These are phyloP conservation scores for Citeromyces nyonsensis DNA, from an alignment of 805 yeast species.

Conservation along the genomic window DNA sequence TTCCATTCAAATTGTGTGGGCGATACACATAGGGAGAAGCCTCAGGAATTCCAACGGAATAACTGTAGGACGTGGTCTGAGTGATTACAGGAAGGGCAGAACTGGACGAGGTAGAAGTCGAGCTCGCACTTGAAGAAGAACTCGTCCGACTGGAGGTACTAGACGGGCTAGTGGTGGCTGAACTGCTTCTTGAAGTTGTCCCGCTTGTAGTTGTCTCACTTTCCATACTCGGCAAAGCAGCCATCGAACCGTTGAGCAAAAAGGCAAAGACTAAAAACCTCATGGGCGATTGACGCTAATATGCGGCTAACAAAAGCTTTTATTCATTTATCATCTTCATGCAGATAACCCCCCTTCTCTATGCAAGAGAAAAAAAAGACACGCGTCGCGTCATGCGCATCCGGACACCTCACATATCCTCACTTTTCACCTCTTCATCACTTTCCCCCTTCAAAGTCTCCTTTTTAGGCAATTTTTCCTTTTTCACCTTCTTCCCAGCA, in stretches of 20 bases:
- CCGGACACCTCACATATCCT: neutral
- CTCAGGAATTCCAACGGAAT: no score
- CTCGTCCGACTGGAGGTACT: constrained; percentile 1
- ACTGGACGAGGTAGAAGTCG: neutral
- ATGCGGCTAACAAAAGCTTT: neutral
- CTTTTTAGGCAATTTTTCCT: neutral
- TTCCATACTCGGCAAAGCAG: neutral
- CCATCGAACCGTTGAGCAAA: neutral
- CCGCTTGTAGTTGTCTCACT: neutral
- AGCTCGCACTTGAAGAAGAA: constrained; percentile 1
- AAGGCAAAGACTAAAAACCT: no score
- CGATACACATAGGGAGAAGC: constrained; percentile 14
- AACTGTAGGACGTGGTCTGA: no score
- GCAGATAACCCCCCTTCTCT: neutral
- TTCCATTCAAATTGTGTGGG: constrained; percentile 14
- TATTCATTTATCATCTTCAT: neutral
- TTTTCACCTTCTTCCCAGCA: no score
- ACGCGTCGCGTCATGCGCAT: no score
- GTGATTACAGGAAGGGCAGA: neutral
- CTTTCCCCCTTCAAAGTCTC: neutral
- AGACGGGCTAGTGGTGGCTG: neutral
- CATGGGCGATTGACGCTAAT: no score
- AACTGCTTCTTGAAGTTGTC: neutral
- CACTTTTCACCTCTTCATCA: neutral
- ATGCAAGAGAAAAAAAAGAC: no score